phyloP scores from a whole-genome alignment of 1,139 yeast species.

The Geotrichum bryndzae region DNA sequence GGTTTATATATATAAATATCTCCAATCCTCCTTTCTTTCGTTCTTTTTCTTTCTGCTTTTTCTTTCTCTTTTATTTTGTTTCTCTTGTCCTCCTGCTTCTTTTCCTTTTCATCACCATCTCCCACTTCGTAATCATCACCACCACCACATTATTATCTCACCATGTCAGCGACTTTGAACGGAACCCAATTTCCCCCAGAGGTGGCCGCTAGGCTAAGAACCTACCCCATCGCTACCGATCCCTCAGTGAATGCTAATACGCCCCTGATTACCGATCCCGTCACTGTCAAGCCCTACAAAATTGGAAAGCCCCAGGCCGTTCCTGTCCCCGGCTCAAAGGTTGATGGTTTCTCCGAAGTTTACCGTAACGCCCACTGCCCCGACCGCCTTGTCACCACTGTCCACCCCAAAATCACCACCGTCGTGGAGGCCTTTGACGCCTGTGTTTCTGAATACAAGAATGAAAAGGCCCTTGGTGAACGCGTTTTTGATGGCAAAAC shows the following conservation, averaged over 20 bases:
- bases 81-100: background rate
- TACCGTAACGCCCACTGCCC: slow-evolving; percentile 44
- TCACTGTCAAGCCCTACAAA: background rate
- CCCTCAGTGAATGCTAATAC: background rate
- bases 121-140: background rate
- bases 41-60: background rate
- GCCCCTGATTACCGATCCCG: background rate
- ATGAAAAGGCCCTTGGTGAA: slow-evolving; percentile 47
- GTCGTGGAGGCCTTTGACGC: slow-evolving; percentile 46
- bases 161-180: slow-evolving; percentile 5
- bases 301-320: slow-evolving; percentile 33
- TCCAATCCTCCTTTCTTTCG: background rate
- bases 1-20: background rate
- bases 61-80: background rate
- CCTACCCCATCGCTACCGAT: slow-evolving; percentile 11
- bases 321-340: slow-evolving; percentile 44
- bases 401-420: slow-evolving; percentile 49
- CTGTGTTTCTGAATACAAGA: slow-evolving; percentile 37
- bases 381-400: slow-evolving; percentile 40
- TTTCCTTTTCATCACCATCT: background rate
- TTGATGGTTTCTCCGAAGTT: slow-evolving; percentile 48
- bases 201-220: slow-evolving; percentile 14
- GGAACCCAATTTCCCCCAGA: slow-evolving; percentile 17
- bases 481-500: slow-evolving; percentile 43
- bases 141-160: background rate